These are phyloP conservation scores for Aspergillus puulaauensis DNA, from an alignment of 2,329 filamentous ascomycete species.

Conservation along the genomic window DNA sequence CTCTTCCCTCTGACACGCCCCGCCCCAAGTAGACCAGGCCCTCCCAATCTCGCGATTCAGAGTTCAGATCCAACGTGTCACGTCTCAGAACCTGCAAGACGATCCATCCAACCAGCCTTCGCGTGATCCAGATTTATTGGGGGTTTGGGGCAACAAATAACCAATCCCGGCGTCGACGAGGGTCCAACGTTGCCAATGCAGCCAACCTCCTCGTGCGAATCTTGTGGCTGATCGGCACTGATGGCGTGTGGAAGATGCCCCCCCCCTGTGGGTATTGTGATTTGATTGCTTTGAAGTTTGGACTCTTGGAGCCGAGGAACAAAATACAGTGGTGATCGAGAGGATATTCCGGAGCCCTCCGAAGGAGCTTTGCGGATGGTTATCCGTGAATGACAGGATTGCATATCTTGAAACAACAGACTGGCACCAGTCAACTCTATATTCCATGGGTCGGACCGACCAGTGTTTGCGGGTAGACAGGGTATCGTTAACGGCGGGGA, in stretches of 20 bases:
- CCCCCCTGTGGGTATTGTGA: background rate
- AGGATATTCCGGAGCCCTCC: background rate
- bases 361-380: background rate
- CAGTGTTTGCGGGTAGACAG: background rate
- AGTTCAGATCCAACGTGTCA: slow-evolving; percentile 6
- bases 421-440: background rate
- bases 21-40: background rate
- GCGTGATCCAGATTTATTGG: background rate
- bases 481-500: background rate
- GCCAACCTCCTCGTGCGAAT: background rate
- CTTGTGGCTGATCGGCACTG: background rate
- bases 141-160: background rate
- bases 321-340: background rate
- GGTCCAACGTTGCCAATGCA: too few species aligned
- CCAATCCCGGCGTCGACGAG: background rate
- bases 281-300: too few species aligned
- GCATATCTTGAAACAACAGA: slow-evolving; percentile 4
- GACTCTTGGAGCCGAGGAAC: background rate
- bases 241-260: background rate
- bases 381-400: background rate
- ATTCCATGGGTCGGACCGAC: background rate
- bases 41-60: background rate
- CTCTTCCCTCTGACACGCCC: slow-evolving; percentile 1
- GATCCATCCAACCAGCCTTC: background rate
- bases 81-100: background rate